A percentile compares a stretch with the other conserved stretches of the same genome.
phyloP scores from a whole-genome alignment of 805 yeast genomes.

The Monosporozyma aerobia region DNA sequence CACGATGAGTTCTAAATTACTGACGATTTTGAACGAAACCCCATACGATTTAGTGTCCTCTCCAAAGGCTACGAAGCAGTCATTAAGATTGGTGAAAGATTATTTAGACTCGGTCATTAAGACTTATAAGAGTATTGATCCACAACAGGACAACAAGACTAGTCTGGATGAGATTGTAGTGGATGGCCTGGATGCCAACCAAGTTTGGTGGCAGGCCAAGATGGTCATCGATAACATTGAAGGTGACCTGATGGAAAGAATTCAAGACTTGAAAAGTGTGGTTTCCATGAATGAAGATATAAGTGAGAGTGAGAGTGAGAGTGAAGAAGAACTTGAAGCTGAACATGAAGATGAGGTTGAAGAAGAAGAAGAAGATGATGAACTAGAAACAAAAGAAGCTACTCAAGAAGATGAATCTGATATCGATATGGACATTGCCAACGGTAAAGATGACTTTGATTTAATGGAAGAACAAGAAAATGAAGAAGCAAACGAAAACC shows the following conservation, averaged over 20 bases:
- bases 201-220: constrained; percentile 89
- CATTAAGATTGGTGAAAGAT: constrained; percentile 20
- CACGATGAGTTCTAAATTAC: not conserved
- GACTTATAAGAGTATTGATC: constrained; percentile 11
- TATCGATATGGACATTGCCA: not conserved
- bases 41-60: not conserved
- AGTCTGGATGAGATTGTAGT: constrained; percentile 73
- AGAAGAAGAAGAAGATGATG: constrained; percentile 20
- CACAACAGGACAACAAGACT: constrained; percentile 30
- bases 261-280: constrained; percentile 39
- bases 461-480: constrained; percentile 8
- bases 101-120: constrained; percentile 23
- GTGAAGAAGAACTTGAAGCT: constrained; percentile 10
- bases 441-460: constrained; percentile 3
- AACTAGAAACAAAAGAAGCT: constrained; percentile 2
- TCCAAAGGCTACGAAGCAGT: constrained; percentile 1
- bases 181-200: constrained; percentile 83
- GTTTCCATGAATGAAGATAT: constrained; percentile 10
- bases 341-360: constrained; percentile 16
- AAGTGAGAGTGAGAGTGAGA: constrained; percentile 11
- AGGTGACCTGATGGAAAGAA: constrained; percentile 49
- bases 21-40: not conserved
- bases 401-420: constrained; percentile 15
- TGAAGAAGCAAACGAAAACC: constrained; percentile 8
- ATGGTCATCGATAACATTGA: constrained; percentile 73